phyloP scores from a whole-genome alignment of 2,329 filamentous ascomycete genomes.

The Aspergillus fumigatus region DNA sequence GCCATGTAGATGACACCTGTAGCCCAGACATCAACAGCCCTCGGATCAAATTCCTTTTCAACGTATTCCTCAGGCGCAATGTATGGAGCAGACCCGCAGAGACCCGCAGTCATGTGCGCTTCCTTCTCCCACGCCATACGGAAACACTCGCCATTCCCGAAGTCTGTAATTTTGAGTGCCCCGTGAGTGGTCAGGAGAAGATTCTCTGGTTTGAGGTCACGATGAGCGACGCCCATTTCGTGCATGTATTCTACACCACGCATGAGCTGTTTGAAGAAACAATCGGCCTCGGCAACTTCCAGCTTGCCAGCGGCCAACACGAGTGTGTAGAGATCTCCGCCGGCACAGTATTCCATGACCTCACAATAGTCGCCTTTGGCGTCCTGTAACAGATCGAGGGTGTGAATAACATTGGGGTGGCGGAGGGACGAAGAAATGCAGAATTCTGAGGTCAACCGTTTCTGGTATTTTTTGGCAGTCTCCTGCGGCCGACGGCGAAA shows the following conservation, averaged over 20 bases:
- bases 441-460: slow-evolving; percentile 93
- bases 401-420: slow-evolving; percentile 97
- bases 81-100: slow-evolving; percentile 94
- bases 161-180: slow-evolving; percentile 94
- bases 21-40: slow-evolving; percentile 97
- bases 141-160: slow-evolving; percentile 98
- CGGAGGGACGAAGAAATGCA: slow-evolving; percentile 96
- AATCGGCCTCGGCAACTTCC: slow-evolving; percentile 85
- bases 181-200: slow-evolving; percentile 88
- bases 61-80: slow-evolving; percentile 96
- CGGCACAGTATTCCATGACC: slow-evolving; percentile 98
- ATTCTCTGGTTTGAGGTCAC: slow-evolving; percentile 95
- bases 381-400: slow-evolving; percentile 89
- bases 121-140: slow-evolving; percentile 99
- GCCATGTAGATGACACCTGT: slow-evolving; percentile 99
- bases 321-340: slow-evolving; percentile 90
- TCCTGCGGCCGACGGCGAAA: slow-evolving; percentile 92
- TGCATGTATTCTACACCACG: slow-evolving; percentile 98
- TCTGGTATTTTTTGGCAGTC: slow-evolving; percentile 96
- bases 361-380: slow-evolving; percentile 97
- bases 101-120: slow-evolving; percentile 93
- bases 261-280: slow-evolving; percentile 99
- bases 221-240: slow-evolving; percentile 97
- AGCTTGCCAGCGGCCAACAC: slow-evolving; percentile 88
- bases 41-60: slow-evolving; percentile 91